phyloP scores from a whole-genome alignment of 257 asterid species.

The Eucommia ulmoides region DNA sequence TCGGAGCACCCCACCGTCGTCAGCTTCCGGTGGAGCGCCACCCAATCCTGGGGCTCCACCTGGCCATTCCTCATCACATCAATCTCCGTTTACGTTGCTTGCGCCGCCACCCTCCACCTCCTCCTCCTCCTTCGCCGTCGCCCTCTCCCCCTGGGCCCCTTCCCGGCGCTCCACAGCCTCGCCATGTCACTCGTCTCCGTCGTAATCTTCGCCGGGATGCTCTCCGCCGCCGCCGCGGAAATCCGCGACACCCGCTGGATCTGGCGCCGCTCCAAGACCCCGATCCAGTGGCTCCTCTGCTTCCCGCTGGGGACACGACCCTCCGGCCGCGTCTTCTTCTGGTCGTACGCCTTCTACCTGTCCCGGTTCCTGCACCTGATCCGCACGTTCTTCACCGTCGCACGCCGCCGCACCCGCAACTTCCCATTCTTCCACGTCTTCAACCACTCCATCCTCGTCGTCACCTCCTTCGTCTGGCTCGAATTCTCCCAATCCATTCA shows the following conservation, averaged over 20 bases:
- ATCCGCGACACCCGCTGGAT: slow-evolving; percentile 73
- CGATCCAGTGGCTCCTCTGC: slow-evolving; percentile 72
- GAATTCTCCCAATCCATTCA: slow-evolving; percentile 77
- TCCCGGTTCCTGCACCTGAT: slow-evolving; percentile 49
- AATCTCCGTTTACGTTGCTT: slow-evolving; percentile 33
- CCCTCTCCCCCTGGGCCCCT: slow-evolving; percentile 46
- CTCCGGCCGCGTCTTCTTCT: slow-evolving; percentile 71
- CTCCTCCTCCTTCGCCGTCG: slow-evolving; percentile 34
- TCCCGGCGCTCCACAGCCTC: slow-evolving; percentile 64
- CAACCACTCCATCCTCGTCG: slow-evolving; percentile 39
- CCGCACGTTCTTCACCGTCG: slow-evolving; percentile 27
- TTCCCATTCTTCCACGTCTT: slow-evolving; percentile 29
- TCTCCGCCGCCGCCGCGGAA: slow-evolving; percentile 57
- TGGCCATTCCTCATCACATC: slow-evolving; percentile 63
- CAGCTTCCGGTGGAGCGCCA: slow-evolving; percentile 66
- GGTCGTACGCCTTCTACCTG: slow-evolving; percentile 69
- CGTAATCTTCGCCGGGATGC: slow-evolving; percentile 38
- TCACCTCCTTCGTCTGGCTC: slow-evolving; percentile 59
- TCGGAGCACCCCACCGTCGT: slow-evolving; percentile 50
- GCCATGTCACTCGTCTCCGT: slow-evolving; percentile 35
- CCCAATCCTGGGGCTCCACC: slow-evolving; percentile 46
- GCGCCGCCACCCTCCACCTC: slow-evolving; percentile 43
- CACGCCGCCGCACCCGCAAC: slow-evolving; percentile 16
- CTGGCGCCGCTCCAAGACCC: slow-evolving; percentile 59
- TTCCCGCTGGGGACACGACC: slow-evolving; percentile 86